Evolutionary conservation across 805 yeast genomes (phyloP).

Genomic region (Saccharomycopsis schoenii): DNA sequence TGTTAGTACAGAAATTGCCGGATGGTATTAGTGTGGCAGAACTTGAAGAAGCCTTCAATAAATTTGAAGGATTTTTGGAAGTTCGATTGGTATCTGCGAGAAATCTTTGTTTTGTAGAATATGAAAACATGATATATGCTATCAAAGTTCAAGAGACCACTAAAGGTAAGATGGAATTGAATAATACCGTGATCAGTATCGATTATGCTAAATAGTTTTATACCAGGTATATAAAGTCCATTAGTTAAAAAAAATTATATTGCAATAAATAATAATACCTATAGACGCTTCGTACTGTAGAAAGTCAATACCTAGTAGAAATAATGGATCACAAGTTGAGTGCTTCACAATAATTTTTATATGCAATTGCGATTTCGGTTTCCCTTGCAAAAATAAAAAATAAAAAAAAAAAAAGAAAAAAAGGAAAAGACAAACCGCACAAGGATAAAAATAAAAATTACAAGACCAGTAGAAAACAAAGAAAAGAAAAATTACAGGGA

Average conservation of each 20-base stretch:
- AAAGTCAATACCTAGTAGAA: too few relatives aligned
- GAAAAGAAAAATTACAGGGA: too few relatives aligned
- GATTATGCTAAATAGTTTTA: constrained; percentile 22
- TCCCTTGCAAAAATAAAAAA: neutral
- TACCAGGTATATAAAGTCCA: neutral
- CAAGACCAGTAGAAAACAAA: neutral
- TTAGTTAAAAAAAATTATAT: neutral
- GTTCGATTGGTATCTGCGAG: constrained; percentile 57
- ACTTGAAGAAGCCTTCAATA: constrained; percentile 37
- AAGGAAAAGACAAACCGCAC: too few relatives aligned
- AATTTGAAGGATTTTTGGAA: constrained; percentile 52
- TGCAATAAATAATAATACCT: too few relatives aligned
- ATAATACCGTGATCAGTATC: constrained; percentile 20
- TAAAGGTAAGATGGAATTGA: constrained; percentile 19
- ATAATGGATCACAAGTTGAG: neutral
- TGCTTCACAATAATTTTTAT: neutral
- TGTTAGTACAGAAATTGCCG: constrained; percentile 61
- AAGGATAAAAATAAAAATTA: neutral
- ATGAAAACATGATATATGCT: constrained; percentile 45
- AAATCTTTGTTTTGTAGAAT: constrained; percentile 75
- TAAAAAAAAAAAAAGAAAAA: neutral
- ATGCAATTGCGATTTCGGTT: neutral
- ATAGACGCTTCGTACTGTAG: too few relatives aligned
- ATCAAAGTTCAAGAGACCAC: constrained; percentile 28
- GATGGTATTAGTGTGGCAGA: constrained; percentile 29